Percentiles rank a stretch among this genome's conserved stretches.
Conservation (phyloP, 23 red algal species). For the Cyanidium caldarium region DNA sequence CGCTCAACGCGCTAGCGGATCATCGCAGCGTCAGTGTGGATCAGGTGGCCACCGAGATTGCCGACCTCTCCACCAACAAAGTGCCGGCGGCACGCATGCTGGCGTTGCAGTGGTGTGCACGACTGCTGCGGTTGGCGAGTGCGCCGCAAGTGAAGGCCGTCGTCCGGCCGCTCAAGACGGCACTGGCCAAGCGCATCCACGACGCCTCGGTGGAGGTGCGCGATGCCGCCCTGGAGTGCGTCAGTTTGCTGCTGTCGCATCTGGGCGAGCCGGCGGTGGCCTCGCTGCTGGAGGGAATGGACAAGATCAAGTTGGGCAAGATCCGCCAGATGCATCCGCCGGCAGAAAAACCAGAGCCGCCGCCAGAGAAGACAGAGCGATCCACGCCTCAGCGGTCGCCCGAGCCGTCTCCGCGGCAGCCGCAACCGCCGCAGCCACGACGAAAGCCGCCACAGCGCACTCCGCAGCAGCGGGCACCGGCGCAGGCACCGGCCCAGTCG, state of each 20-base stretch:
- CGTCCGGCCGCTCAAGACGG: constrained; percentile 20
- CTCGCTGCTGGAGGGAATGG: constrained; percentile 23
- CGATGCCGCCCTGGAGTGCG: constrained; percentile 49
- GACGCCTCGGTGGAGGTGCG: constrained; percentile 60
- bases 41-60: constrained; percentile 39
- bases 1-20: constrained; percentile 37
- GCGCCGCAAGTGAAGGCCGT: constrained; percentile 28
- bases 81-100: constrained; percentile 38
- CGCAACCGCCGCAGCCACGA: not conserved
- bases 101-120: constrained; percentile 37
- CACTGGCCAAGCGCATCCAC: constrained; percentile 35
- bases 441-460: not conserved
- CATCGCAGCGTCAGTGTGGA: constrained; percentile 46
- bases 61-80: constrained; percentile 30
- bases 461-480: not conserved
- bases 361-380: too few species aligned
- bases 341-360: constrained; percentile 14
- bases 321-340: constrained; percentile 36
- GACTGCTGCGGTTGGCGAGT: constrained; percentile 26
- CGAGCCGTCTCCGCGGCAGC: not conserved
- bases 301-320: constrained; percentile 44
- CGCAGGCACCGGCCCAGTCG: too few species aligned
- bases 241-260: constrained; percentile 33
- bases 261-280: constrained; percentile 35
- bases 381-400: too few species aligned